A percentile compares a stretch with the other conserved stretches of the same genome.
Conservation (phyloP, 768 basidiomycete species). For the Clitopilus hobsonii region DNA sequence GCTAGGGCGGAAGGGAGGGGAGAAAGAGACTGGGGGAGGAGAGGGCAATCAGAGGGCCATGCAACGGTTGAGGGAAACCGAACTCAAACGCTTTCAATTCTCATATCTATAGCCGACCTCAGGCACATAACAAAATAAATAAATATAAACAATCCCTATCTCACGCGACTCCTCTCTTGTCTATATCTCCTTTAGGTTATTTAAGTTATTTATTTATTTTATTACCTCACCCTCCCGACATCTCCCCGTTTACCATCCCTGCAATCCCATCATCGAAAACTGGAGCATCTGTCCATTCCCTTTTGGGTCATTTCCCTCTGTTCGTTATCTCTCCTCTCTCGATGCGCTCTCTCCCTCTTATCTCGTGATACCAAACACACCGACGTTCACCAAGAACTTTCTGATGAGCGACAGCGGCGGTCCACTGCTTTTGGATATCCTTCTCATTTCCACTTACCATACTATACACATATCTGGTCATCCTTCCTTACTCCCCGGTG, state of each 20-base stretch:
- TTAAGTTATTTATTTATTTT: conserved; percentile 1
- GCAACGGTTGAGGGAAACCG: neutral
- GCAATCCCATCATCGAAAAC: neutral
- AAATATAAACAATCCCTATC: neutral
- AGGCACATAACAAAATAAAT: neutral
- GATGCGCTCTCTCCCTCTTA: neutral
- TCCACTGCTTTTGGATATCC: neutral
- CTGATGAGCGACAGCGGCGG: neutral
- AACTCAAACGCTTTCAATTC: neutral
- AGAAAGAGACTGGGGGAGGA: conserved; percentile 7
- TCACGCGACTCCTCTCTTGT: conserved; percentile 1
- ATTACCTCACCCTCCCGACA: neutral
- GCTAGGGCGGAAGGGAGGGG: conserved; percentile 27
- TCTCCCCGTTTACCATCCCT: neutral
- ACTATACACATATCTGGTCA: neutral
- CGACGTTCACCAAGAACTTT: neutral
- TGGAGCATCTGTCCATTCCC: neutral
- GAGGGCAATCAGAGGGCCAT: conserved; percentile 4
- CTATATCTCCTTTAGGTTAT: neutral
- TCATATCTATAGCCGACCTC: neutral
- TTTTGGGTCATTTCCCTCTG: neutral
- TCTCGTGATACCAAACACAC: neutral
- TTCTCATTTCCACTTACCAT: neutral
- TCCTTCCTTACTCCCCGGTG: too few relatives aligned
- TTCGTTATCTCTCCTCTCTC: neutral